Percentiles rank a stretch among this genome's conserved stretches.
phyloP scores from a whole-genome alignment of 2,329 filamentous ascomycete species.

The Arthrobotrys sinensis region DNA sequence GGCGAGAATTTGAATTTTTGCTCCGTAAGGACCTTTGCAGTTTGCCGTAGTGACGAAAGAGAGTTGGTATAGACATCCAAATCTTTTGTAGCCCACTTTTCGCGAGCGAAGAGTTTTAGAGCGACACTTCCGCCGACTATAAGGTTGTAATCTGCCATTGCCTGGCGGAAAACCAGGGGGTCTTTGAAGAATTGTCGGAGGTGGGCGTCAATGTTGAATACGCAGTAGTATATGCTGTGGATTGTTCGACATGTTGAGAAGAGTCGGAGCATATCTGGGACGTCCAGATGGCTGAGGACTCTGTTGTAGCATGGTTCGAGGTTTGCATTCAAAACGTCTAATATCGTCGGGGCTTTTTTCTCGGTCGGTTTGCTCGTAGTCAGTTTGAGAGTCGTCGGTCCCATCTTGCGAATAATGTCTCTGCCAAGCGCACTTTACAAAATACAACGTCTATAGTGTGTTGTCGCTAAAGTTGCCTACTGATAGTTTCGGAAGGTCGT shows the following conservation, averaged over 20 bases:
- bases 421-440: background rate
- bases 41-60: background rate
- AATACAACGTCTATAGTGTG: slow-evolving; percentile 10
- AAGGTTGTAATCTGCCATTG: slow-evolving; percentile 33
- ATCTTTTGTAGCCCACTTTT: slow-evolving; percentile 21
- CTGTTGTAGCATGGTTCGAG: slow-evolving; percentile 15
- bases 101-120: slow-evolving; percentile 28
- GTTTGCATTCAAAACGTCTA: slow-evolving; percentile 9
- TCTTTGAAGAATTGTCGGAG: slow-evolving; percentile 37
- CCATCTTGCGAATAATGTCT: too few species aligned
- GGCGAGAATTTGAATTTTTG: slow-evolving; percentile 23
- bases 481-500: background rate
- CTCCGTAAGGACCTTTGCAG: background rate
- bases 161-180: slow-evolving; percentile 18
- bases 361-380: background rate
- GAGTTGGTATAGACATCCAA: slow-evolving; percentile 44
- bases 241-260: slow-evolving; percentile 38
- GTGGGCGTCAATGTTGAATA: slow-evolving; percentile 34
- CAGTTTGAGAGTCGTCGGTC: too few species aligned
- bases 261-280: slow-evolving; percentile 16
- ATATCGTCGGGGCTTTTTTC: background rate
- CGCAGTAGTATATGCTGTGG: slow-evolving; percentile 17
- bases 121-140: slow-evolving; percentile 39
- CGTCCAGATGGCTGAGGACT: slow-evolving; percentile 24
- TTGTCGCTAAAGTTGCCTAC: background rate